Evolutionary conservation across 2,329 filamentous ascomycete genomes (phyloP), one percentile per base, ranked within the genome.

Genomic region (Periglandula ipomoeae): DNA sequence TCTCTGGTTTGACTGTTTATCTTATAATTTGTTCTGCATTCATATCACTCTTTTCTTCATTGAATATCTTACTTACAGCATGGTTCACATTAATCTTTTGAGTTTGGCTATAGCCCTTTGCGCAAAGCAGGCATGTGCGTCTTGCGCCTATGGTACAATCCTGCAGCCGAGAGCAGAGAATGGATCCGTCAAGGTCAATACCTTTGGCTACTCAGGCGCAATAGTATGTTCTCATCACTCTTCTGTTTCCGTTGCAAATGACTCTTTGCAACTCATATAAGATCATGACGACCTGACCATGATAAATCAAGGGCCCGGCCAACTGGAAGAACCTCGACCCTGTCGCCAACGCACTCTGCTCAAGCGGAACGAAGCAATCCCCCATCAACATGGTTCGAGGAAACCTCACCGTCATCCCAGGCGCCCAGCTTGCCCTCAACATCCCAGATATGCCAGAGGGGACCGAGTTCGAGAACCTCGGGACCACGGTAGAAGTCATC

Each of bases 331-430:
- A 62, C 4, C 63, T 79, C 23, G 60, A 67, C 43, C 51, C 55
- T 10, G 62, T 64, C 15, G 53, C 53, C 22, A 77, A 78, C 59
- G 58, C 59, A 9, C 59, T 65, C 10, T 81, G 78, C 58, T 70
- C 69, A 35, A 62, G 58, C 2, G 76, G 78, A 32, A 66, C 55
- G 13, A 61, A 67, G 46, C 78, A 81, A 60, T 80, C 76, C 0
- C 78, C 78, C 47, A 79, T 82, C 59, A 72, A 79, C 59, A 61
- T 81, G 53, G 64, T 54, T 5, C 40, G 53, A 1, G 55, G 55
- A 0, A 46, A 55, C 55, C 70, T 58, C 63, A 54, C 44, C 4
- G 44, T 52, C 1, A 49, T 59, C 5, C 47, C 56, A 53, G 67
- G 69, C 47, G 53, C 56, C 1, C 55, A 56, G 13, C 58, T 74